Evolutionary conservation across 306 rosid species (phyloP), one percentile per base, ranked within the genome.

Genomic region (Vachellia pachyceras): DNA sequence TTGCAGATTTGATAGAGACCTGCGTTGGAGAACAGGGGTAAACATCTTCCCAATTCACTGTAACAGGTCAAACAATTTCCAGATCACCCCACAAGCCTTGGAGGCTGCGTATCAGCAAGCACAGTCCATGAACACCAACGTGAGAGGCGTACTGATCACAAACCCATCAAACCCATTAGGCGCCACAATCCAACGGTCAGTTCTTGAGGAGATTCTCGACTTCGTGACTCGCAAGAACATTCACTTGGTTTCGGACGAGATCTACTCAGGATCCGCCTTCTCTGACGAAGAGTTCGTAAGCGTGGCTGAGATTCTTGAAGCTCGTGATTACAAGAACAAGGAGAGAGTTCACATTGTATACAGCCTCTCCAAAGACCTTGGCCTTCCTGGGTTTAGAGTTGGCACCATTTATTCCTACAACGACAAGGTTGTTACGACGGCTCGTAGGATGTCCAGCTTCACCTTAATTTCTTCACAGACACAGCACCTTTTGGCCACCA

Each of bases 121-220:
- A 45, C 78, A 86, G 45, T 36, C 85, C 8, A 83, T 77, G 92
- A 86, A 88, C 52, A 46, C 72, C 18, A 92, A 78, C 82, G 97
- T 91, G 69, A 88, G 88, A 47, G 98, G 90, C 3, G 83, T 95
- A 2, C 87, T 93, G 3, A 95, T 95, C 85, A 89, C 99, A 10
- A 95, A 95, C 76, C 99, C 99, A 0, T 93, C 99, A 4, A 95
- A 95, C 72, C 99, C 99, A 20, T 84, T 93, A 35, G 99, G 99
- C 0, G 82, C 93, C 5, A 86, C 99, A 3, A 84, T 95, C 46
- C 86, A 88, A 69, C 89, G 87, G 11, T 76, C 86, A 10, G 92
- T 88, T 1, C 87, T 95, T 0, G 92, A 89, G 23, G 81, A 85
- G 44, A 79, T 93, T 80, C 87, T 95, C 0, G 94, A 93, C 61